Evolutionary conservation across 116 monocot genomes (phyloP).

Genomic region (Trichopus zeylanicus): DNA sequence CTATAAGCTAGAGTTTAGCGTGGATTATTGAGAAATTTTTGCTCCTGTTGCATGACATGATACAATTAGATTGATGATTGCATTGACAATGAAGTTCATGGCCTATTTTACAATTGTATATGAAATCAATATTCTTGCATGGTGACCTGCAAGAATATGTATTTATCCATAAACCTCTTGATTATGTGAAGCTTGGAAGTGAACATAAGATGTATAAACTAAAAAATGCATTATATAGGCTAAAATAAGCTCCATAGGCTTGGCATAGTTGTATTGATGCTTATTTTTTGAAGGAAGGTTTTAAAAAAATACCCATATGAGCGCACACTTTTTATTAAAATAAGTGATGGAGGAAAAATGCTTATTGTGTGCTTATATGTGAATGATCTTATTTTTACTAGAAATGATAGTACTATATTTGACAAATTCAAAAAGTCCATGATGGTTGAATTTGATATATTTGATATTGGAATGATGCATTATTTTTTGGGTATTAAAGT

Average conservation of each 20-base stretch:
- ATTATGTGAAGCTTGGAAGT: constrained; percentile 6
- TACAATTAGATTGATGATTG: neutral
- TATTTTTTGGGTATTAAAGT: constrained; percentile 6
- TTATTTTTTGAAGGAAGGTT: constrained; percentile 1
- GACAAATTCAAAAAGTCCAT: constrained; percentile 4
- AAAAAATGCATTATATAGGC: constrained; percentile 5
- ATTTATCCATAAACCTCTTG: constrained; percentile 8
- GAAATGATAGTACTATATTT: neutral
- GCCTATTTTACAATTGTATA: neutral
- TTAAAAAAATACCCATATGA: constrained; percentile 6
- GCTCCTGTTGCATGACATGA: neutral
- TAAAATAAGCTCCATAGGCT: constrained; percentile 2
- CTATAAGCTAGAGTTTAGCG: neutral
- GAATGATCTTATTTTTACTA: constrained; percentile 4
- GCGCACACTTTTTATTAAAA: neutral
- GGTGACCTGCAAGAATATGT: no score
- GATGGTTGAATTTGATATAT: constrained; percentile 8
- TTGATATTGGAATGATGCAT: constrained; percentile 1
- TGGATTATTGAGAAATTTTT: neutral
- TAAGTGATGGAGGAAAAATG: neutral
- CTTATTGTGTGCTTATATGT: constrained; percentile 10
- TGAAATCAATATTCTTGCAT: neutral
- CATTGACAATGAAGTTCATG: neutral
- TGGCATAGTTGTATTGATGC: no score
- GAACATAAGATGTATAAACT: constrained; percentile 8